Percentiles rank a stretch among this genome's conserved stretches.
Conservation (phyloP, 768 basidiomycete genomes). For the Suillus hirtellus region DNA sequence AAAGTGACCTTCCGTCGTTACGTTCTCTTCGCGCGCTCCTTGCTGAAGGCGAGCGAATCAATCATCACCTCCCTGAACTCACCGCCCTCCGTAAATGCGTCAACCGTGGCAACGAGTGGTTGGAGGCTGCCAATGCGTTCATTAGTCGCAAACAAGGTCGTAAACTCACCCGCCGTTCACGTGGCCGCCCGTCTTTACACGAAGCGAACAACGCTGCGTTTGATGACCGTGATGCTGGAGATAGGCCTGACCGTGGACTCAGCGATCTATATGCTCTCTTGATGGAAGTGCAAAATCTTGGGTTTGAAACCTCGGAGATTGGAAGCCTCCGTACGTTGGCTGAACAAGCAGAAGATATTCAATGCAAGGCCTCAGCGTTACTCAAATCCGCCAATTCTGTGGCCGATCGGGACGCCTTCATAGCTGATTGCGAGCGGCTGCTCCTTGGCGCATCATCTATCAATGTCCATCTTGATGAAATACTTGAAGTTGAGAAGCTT, state of each 20-base stretch:
- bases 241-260: constrained; percentile 70
- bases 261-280: constrained; percentile 72
- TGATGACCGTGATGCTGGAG: constrained; percentile 52
- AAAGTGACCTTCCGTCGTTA: constrained; percentile 70
- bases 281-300: constrained; percentile 70
- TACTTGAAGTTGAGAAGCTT: constrained; percentile 75
- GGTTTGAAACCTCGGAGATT: constrained; percentile 85
- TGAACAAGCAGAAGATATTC: constrained; percentile 64
- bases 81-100: constrained; percentile 76
- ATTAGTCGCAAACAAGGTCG: constrained; percentile 77
- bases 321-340: constrained; percentile 52
- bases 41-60: constrained; percentile 87
- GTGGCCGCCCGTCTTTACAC: constrained; percentile 50
- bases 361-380: constrained; percentile 52
- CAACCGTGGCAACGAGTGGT: constrained; percentile 79
- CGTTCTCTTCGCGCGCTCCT: constrained; percentile 80
- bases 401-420: constrained; percentile 53
- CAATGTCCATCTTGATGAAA: constrained; percentile 82
- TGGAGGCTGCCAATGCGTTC: constrained; percentile 81
- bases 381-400: constrained; percentile 45
- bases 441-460: constrained; percentile 70
- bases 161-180: constrained; percentile 69
- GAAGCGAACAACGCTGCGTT: constrained; percentile 38
- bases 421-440: constrained; percentile 71
- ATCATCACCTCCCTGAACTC: constrained; percentile 71